phyloP scores from a whole-genome alignment of 495 filamentous ascomycete genomes.

The Aspergillus ostianus region DNA sequence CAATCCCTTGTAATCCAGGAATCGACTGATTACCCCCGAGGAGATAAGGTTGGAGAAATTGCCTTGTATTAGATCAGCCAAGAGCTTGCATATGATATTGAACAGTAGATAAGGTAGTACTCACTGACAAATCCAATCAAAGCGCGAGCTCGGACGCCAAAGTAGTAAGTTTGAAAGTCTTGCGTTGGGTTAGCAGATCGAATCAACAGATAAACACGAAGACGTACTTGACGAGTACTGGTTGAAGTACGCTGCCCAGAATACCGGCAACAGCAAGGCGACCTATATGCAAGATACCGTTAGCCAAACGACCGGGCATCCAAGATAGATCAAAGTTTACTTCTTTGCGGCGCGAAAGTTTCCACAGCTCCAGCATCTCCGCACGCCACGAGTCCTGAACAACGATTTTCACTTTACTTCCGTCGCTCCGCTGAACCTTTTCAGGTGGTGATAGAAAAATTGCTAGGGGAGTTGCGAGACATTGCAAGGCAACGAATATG shows the following conservation, averaged over 20 bases:
- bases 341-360: constrained; percentile 24
- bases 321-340: constrained; percentile 12
- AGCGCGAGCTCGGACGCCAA: constrained; percentile 37
- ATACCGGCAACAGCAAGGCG: constrained; percentile 32
- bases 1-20: constrained; percentile 41
- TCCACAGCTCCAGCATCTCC: constrained; percentile 33
- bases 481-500: constrained; percentile 60
- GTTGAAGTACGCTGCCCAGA: constrained; percentile 43
- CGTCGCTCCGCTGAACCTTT: constrained; percentile 55
- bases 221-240: constrained; percentile 32
- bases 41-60: constrained; percentile 34
- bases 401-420: constrained; percentile 48
- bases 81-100: not conserved
- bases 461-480: constrained; percentile 50
- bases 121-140: constrained; percentile 36
- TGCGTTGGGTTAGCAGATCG: constrained; percentile 6
- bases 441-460: constrained; percentile 52
- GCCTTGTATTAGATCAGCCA: constrained; percentile 11
- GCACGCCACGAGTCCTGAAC: constrained; percentile 41
- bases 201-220: not conserved
- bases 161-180: constrained; percentile 40
- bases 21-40: constrained; percentile 38
- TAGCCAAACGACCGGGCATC: not conserved
- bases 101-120: constrained; percentile 1
- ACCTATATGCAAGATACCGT: constrained; percentile 13